Evolutionary conservation across 2,329 filamentous ascomycete genomes (phyloP), one percentile per base, ranked within the genome.

Genomic region (Xylaria polymorpha): DNA sequence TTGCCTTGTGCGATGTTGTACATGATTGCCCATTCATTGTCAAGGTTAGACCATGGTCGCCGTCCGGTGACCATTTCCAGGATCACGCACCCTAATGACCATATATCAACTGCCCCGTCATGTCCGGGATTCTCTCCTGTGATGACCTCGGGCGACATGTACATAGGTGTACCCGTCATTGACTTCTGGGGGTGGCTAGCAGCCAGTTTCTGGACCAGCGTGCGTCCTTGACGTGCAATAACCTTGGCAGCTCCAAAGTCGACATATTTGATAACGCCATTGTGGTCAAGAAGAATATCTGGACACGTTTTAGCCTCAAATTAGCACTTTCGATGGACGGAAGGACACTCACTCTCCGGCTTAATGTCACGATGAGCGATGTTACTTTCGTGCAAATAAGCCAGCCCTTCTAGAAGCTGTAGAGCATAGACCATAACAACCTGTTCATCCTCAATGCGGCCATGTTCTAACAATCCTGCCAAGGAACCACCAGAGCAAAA

Each of bases 21-120:
- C 96, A 99, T 99, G 83, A 99, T 98, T 50, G 96, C 96, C 94
- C 94, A 99, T 81, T 99, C 96, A 79, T 99, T 99, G 83, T 99
- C 96, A 56, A 98, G 89, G 72, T 91, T 94, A 32, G 94, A 94
- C 96, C 96, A 99, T 1, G 96, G 96, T 18, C 95, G 90, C 71
- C 94, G 89, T 22, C 96, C 96, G 0, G 96, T 99, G 3, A 94
- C 94, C 95, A 99, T 98, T 81, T 99, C 96, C 50, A 98, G 88
- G 73, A 99, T 93, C 44, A 99, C 96, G 78, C 96, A 99, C 63
- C 96, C 95, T 2, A 99, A 86, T 2, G 94, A 98, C 95, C 95
- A 99, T 70, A 98, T 91, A 78, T 99, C 95, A 53, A 97, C 94
- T 3, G 94, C 91, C 46, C 94, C 95, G 67, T 94, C 91, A 73